phyloP scores from a whole-genome alignment of 1,284 basidiomycete species.

The Mycena citricolor region DNA sequence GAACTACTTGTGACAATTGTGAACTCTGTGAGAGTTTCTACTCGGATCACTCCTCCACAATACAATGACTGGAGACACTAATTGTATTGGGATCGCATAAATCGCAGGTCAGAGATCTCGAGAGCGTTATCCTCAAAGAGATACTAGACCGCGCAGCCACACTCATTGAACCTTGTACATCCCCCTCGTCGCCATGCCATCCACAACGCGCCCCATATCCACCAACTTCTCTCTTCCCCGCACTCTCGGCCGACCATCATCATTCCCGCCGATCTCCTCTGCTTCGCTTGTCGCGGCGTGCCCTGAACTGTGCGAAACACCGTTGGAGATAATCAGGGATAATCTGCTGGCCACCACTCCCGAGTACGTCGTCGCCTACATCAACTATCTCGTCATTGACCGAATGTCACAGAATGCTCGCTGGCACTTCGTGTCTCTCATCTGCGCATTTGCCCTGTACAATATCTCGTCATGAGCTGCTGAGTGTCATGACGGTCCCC shows the following conservation, averaged over 20 bases:
- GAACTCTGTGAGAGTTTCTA: too few relatives aligned
- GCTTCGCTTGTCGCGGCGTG: conserved; percentile 19
- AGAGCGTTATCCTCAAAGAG: too few relatives aligned
- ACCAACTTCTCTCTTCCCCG: conserved; percentile 18
- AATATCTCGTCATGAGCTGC: conserved; percentile 14
- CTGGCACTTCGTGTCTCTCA: conserved; percentile 19
- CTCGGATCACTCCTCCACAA: too few relatives aligned
- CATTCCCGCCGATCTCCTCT: conserved; percentile 17
- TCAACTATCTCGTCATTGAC: neutral
- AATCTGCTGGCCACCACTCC: conserved; percentile 11
- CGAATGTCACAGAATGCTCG: conserved; percentile 14
- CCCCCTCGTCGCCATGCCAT: too few relatives aligned
- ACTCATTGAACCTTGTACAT: too few relatives aligned
- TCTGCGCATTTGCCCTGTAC: conserved; percentile 17
- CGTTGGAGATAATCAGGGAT: conserved; percentile 18
- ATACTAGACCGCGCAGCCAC: too few relatives aligned
- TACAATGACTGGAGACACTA: too few relatives aligned
- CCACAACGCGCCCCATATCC: too few relatives aligned
- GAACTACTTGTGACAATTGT: too few relatives aligned
- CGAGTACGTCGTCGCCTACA: neutral
- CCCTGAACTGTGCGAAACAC: conserved; percentile 15
- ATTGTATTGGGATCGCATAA: too few relatives aligned
- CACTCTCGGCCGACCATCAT: conserved; percentile 17
- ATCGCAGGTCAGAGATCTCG: too few relatives aligned
- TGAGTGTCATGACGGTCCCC: conserved; percentile 16